A percentile compares a stretch with the other conserved stretches of the same genome.
Evolutionary conservation across 177 flowering plant species (phyloP).

Genomic region (Vitis hybrid): DNA sequence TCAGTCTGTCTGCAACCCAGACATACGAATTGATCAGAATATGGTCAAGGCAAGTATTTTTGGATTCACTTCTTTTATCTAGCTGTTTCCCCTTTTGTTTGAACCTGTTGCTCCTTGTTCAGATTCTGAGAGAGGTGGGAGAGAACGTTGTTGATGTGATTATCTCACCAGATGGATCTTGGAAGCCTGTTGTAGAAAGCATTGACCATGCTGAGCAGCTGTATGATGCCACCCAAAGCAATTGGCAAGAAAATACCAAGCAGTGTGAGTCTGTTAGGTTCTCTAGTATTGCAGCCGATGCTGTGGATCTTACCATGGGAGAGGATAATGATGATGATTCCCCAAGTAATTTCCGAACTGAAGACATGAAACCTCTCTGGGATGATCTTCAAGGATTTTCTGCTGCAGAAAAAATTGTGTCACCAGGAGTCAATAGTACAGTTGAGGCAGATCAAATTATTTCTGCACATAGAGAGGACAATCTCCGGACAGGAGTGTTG

Average conservation of each 20-base stretch:
- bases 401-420: neutral
- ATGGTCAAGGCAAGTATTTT: constrained; percentile 44
- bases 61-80: neutral
- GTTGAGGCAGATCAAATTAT: constrained; percentile 17
- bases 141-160: constrained; percentile 41
- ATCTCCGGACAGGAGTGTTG: constrained; percentile 8
- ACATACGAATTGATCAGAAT: constrained; percentile 50
- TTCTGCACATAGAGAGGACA: constrained; percentile 16
- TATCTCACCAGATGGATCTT: constrained; percentile 55
- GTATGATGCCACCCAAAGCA: constrained; percentile 17
- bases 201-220: constrained; percentile 16
- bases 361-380: constrained; percentile 41
- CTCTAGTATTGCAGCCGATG: constrained; percentile 13
- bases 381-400: constrained; percentile 8
- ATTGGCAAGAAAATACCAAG: constrained; percentile 4
- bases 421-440: constrained; percentile 7
- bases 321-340: constrained; percentile 27
- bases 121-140: constrained; percentile 52
- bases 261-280: constrained; percentile 7
- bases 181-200: constrained; percentile 35
- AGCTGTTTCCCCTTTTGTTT: neutral
- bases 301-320: constrained; percentile 44
- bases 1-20: constrained; percentile 48
- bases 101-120: constrained; percentile 8
- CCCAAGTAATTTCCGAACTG: constrained; percentile 18